Percentiles rank a stretch among this genome's conserved stretches.
phyloP scores from a whole-genome alignment of 116 monocot species.

The Dioscorea cayenensis region DNA sequence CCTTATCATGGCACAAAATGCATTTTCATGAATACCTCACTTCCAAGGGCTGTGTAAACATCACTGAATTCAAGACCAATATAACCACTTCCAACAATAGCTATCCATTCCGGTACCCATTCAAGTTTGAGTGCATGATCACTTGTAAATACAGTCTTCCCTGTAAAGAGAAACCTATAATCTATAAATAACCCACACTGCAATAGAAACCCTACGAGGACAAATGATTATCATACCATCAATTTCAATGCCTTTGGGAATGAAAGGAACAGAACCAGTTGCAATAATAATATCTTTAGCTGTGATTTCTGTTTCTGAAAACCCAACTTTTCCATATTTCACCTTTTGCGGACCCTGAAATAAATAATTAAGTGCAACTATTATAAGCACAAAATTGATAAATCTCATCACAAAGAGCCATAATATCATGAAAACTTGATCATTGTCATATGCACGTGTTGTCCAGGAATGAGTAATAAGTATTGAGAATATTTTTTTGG shows the following conservation, averaged over 20 bases:
- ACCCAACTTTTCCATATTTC: constrained; percentile 57
- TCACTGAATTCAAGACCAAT: constrained; percentile 99
- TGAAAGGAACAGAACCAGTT: constrained; percentile 93
- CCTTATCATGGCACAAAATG: neutral
- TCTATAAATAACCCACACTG: neutral
- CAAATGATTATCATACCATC: constrained; percentile 52
- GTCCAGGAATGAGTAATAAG: no score
- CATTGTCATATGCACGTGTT: no score
- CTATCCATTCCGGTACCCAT: constrained; percentile 97
- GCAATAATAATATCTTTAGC: constrained; percentile 90
- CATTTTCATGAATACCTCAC: constrained; percentile 60
- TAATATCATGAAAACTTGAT: no score
- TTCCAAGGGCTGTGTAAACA: constrained; percentile 98
- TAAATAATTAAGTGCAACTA: neutral
- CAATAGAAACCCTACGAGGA: neutral
- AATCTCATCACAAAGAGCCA: no score
- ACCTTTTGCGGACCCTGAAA: constrained; percentile 78
- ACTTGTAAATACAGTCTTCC: constrained; percentile 97
- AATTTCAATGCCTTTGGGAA: constrained; percentile 96
- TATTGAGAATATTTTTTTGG: neutral
- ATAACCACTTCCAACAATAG: constrained; percentile 97
- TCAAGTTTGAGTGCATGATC: constrained; percentile 99
- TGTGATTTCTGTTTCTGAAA: constrained; percentile 64
- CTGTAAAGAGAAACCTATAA: constrained; percentile 19
- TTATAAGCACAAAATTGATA: neutral